Percentiles rank a stretch among this genome's conserved stretches.
Conservation (phyloP, 371 early-diverging fungal species). For the Funneliformis caledonium region DNA sequence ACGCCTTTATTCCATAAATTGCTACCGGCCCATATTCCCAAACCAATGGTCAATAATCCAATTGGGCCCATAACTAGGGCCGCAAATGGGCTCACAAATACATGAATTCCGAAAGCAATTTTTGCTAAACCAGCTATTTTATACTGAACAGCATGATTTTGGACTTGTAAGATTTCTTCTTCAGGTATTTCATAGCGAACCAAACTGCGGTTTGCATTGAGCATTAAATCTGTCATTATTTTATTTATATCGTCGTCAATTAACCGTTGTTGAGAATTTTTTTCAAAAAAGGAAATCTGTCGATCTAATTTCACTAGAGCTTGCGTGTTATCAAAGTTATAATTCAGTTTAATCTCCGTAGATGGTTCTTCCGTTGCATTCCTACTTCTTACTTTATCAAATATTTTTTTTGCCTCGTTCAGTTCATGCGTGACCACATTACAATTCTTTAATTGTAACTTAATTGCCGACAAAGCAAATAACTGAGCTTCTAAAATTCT, state of each 20-base stretch:
- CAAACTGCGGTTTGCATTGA: background rate
- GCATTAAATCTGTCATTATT: background rate
- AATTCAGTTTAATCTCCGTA: too few species aligned
- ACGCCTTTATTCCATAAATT: background rate
- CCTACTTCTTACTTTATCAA: background rate
- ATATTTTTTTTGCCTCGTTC: background rate
- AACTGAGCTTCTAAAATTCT: background rate
- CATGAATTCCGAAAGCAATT: too few species aligned
- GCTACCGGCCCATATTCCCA: background rate
- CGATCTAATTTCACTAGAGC: background rate
- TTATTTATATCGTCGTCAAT: background rate
- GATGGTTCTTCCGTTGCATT: background rate
- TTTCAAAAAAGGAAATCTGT: background rate
- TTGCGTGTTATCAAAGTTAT: background rate
- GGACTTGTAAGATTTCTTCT: background rate
- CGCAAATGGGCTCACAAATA: too few species aligned
- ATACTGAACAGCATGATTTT: background rate
- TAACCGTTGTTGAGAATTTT: background rate
- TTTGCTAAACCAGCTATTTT: background rate
- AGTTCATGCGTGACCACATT: background rate
- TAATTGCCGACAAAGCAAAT: slow-evolving; percentile 13
- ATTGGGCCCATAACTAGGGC: too few species aligned
- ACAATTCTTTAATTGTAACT: background rate
- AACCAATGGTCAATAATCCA: background rate
- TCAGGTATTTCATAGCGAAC: background rate